Evolutionary conservation across 2,329 filamentous ascomycete genomes (phyloP).

Genomic region (Aspergillus tubingensis): DNA sequence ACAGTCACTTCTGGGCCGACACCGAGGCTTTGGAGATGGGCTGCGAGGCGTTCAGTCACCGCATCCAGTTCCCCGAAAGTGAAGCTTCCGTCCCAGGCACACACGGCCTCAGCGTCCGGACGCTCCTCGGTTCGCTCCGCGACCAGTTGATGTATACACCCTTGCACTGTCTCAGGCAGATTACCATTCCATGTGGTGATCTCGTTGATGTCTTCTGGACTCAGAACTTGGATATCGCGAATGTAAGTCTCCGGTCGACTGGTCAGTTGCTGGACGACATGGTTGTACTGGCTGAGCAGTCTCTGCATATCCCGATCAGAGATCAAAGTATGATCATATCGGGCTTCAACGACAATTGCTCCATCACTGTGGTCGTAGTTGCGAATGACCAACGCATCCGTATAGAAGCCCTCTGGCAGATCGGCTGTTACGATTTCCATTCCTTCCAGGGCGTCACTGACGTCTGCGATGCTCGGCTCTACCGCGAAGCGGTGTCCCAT

Average conservation of each 20-base stretch:
- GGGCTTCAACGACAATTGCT: neutral
- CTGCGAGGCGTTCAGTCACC: conserved; percentile 21
- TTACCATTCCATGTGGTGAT: neutral
- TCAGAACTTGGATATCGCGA: neutral
- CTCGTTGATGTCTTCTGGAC: neutral
- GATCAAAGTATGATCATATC: neutral
- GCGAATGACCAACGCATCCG: neutral
- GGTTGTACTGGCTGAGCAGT: neutral
- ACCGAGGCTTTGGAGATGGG: conserved; percentile 29
- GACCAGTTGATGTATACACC: neutral
- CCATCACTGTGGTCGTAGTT: neutral
- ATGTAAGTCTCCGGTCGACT: neutral
- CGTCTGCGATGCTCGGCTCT: neutral
- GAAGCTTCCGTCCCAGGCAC: conserved; percentile 19
- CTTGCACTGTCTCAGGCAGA: neutral
- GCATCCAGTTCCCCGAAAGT: conserved; percentile 19
- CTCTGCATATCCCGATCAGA: neutral
- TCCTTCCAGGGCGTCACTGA: neutral
- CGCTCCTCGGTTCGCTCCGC: neutral
- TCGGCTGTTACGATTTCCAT: neutral
- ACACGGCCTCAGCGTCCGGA: conserved; percentile 8
- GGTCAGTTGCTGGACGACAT: neutral
- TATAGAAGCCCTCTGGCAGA: neutral
- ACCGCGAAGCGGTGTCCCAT: neutral
- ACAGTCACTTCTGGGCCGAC: conserved; percentile 31